Conservation (phyloP, 2,329 filamentous ascomycete species). For the Helminthosporium solani region DNA sequence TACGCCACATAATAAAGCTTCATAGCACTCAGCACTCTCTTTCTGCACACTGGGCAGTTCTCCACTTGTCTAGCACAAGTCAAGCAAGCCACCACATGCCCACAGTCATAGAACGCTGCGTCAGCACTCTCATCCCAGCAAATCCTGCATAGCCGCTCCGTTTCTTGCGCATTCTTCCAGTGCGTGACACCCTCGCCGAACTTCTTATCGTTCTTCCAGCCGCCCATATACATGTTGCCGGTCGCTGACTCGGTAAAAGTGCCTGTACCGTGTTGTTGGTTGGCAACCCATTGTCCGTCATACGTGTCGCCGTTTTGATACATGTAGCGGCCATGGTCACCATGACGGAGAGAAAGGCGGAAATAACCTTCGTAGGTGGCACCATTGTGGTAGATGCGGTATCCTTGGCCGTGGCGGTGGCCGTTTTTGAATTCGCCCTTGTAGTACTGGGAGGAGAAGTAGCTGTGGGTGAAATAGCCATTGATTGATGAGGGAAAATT, state of each 20-base stretch:
- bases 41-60: constrained; percentile 62
- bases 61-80: constrained; percentile 61
- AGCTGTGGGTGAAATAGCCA: constrained; percentile 53
- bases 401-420: constrained; percentile 56
- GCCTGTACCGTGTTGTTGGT: constrained; percentile 62
- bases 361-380: constrained; percentile 59
- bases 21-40: constrained; percentile 57
- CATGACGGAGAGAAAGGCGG: constrained; percentile 54
- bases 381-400: constrained; percentile 54
- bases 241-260: constrained; percentile 57
- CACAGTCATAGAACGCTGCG: constrained; percentile 63
- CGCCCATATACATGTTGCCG: constrained; percentile 62
- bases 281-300: constrained; percentile 60
- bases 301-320: constrained; percentile 67
- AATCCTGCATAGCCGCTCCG: constrained; percentile 60
- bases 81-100: constrained; percentile 62
- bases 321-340: constrained; percentile 55
- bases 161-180: constrained; percentile 63
- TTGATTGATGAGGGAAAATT: constrained; percentile 46
- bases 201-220: constrained; percentile 61
- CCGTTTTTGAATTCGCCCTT: constrained; percentile 52
- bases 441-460: constrained; percentile 59
- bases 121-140: constrained; percentile 63
- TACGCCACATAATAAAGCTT: constrained; percentile 54
- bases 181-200: constrained; percentile 63